A percentile compares a stretch with the other conserved stretches of the same genome.
Evolutionary conservation across 768 basidiomycete species (phyloP).

Genomic region (Naematelia encephala): DNA sequence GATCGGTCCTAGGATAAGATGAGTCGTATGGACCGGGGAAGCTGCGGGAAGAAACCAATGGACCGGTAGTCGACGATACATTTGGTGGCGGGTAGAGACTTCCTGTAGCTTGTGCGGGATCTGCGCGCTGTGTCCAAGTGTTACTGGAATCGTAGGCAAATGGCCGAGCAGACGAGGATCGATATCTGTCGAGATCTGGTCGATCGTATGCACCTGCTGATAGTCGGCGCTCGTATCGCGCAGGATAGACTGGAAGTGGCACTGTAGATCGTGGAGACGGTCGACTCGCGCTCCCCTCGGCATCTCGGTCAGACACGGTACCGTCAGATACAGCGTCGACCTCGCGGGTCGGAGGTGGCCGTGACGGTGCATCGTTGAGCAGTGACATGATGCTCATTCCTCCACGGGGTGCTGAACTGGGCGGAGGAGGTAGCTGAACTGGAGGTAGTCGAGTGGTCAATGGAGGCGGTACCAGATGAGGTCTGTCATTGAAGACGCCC

Average conservation of each 20-base stretch:
- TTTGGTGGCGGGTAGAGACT: background rate
- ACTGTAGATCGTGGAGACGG: background rate
- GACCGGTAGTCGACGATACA: background rate
- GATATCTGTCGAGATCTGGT: constrained; percentile 17
- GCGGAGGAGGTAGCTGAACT: background rate
- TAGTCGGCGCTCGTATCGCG: constrained; percentile 7
- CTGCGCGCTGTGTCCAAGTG: background rate
- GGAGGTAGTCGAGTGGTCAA: background rate
- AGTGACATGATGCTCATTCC: constrained; percentile 37
- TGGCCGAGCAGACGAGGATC: constrained; percentile 12
- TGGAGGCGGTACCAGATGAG: background rate
- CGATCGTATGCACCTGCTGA: background rate
- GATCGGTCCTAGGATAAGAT: background rate
- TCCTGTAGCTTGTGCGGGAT: background rate
- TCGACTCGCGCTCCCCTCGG: background rate
- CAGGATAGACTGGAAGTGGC: constrained; percentile 3
- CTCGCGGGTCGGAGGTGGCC: constrained; percentile 2
- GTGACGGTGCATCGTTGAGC: constrained; percentile 33
- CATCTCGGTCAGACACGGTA: constrained; percentile 35
- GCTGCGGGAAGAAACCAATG: no score
- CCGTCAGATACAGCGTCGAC: constrained; percentile 39
- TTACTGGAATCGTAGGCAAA: background rate
- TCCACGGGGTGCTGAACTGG: constrained; percentile 5
- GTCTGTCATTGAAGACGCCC: constrained; percentile 26
- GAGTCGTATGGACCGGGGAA: background rate